A percentile compares a stretch with the other conserved stretches of the same genome.
phyloP scores from a whole-genome alignment of 139 green algal species.

The Pleodorina starrii region DNA sequence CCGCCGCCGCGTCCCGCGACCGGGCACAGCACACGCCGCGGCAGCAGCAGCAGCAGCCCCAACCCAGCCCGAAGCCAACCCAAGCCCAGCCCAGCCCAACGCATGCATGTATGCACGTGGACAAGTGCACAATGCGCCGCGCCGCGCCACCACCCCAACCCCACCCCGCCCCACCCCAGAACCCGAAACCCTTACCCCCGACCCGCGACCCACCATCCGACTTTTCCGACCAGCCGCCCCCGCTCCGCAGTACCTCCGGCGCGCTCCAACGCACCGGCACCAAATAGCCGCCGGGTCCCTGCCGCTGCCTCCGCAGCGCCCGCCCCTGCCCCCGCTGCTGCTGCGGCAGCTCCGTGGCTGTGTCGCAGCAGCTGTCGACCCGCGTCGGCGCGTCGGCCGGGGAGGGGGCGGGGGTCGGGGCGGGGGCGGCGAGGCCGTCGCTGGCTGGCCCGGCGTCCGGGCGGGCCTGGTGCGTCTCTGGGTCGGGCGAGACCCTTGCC shows the following conservation, averaged over 20 bases:
- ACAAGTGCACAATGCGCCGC: too few relatives aligned
- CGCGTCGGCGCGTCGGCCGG: too few relatives aligned
- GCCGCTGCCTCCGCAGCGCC: background rate
- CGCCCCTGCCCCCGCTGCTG: background rate
- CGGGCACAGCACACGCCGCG: too few relatives aligned
- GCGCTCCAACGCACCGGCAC: conserved; percentile 71
- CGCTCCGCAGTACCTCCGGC: conserved; percentile 61
- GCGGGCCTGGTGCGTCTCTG: background rate
- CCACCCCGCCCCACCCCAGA: background rate
- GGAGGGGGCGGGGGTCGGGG: too few relatives aligned
- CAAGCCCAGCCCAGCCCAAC: too few relatives aligned
- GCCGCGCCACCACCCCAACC: too few relatives aligned
- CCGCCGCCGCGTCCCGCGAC: too few relatives aligned
- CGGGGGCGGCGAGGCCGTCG: too few relatives aligned
- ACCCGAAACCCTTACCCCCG: background rate
- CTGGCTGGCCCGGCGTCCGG: too few relatives aligned
- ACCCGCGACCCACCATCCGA: conserved; percentile 27
- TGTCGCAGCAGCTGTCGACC: background rate
- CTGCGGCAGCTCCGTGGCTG: background rate
- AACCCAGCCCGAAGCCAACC: too few relatives aligned
- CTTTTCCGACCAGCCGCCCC: conserved; percentile 57
- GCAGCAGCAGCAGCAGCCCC: too few relatives aligned
- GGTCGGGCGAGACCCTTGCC: conserved; percentile 6
- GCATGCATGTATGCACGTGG: too few relatives aligned
- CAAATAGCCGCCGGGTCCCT: background rate